Evolutionary conservation across 2,329 filamentous ascomycete genomes (phyloP), one percentile per base, ranked within the genome.

Genomic region (Periglandula ipomoeae): DNA sequence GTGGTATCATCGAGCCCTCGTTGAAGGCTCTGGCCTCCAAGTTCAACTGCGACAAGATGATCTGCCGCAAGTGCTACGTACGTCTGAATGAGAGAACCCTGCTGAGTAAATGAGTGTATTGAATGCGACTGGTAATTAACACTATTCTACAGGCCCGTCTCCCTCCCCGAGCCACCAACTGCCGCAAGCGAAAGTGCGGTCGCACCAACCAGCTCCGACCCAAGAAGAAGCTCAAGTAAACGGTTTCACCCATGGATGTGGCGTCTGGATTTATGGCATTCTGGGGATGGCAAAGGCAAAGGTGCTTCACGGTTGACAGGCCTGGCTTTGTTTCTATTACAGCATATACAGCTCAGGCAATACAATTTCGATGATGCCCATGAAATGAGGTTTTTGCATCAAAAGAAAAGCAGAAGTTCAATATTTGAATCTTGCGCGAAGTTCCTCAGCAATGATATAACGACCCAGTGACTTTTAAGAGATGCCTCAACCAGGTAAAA

Each of bases 41-140:
- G 83, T 97, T 94, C 84, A 97, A 98, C 86, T 97, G 91, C 87
- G 93, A 97, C 63, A 96, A 96, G 86, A 91, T 91, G 86, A 95
- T 97, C 77, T 97, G 93, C 89, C 91, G 93, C 82, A 97, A 98
- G 87, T 98, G 93, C 87, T 97, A 97, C 77, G 89, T 93, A 84
- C 65, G 86, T 84, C 50, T 19, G 3, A n/a, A 17, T 6, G 6
- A 10, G 10, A 17, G 10, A 34, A 42, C 13, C 11, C 10, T 13
- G 15, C 11, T 23, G 42, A 40, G 20, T 27, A 26, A 15, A 34
- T 39, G 2, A 20, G 13, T n/a, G 10, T 15, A 13, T 17, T 23
- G n/a, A 11, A 26, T n/a, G 9, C 32, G 11, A 19, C 15, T 2
- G 22, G 10, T 11, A 20, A 23, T 54, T 59, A 41, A 60, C 55